Conservation (phyloP, 2,329 filamentous ascomycete genomes). For the Diplodia intermedia region DNA sequence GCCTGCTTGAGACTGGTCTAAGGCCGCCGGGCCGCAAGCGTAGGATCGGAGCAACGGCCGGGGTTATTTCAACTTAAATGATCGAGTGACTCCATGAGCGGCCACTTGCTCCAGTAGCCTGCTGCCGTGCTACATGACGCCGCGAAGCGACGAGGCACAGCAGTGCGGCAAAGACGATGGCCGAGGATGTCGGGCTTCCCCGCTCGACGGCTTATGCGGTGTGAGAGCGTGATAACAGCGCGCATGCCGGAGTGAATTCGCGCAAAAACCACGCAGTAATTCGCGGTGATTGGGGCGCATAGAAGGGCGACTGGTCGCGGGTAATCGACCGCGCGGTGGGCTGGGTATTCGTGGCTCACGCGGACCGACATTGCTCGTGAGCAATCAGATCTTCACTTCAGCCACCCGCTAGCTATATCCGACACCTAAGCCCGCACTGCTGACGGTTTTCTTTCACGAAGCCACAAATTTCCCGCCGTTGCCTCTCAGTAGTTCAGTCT, state of each 20-base stretch:
- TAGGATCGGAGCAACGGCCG: neutral
- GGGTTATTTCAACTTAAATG: neutral
- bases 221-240: neutral
- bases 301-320: neutral
- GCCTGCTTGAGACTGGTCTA: neutral
- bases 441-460: neutral
- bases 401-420: neutral
- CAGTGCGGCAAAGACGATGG: neutral
- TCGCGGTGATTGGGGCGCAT: neutral
- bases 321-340: neutral
- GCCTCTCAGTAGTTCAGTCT: neutral
- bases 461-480: neutral
- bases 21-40: neutral
- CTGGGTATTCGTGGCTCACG: neutral
- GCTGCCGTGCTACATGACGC: neutral
- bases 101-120: neutral
- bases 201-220: constrained; percentile 15
- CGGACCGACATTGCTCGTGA: neutral
- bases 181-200: constrained; percentile 13
- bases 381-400: neutral
- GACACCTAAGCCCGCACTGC: no score
- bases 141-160: constrained; percentile 4
- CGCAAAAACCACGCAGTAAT: constrained; percentile 15
- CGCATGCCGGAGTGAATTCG: neutral
- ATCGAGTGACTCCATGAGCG: neutral